Percentiles rank a stretch among this genome's conserved stretches.
Evolutionary conservation across 495 filamentous ascomycete genomes (phyloP).

Genomic region (Xylaria bambusicola): DNA sequence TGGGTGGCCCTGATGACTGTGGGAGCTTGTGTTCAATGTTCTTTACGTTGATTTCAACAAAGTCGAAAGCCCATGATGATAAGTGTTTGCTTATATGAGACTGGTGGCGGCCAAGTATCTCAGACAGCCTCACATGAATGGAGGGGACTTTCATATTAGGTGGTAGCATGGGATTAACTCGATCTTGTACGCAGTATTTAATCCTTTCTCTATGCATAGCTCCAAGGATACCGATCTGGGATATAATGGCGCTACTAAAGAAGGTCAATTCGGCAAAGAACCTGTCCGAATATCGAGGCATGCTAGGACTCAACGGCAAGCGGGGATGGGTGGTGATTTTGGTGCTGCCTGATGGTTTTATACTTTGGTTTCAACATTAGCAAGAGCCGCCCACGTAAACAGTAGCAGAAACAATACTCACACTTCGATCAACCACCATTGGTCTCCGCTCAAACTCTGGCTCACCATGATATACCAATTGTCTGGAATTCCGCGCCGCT

Average conservation of each 20-base stretch:
- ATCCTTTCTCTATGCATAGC: constrained; percentile 43
- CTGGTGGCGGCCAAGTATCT: constrained; percentile 38
- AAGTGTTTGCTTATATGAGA: constrained; percentile 19
- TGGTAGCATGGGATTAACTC: constrained; percentile 29
- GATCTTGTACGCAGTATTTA: constrained; percentile 27
- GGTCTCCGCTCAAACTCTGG: constrained; percentile 71
- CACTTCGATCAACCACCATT: constrained; percentile 73
- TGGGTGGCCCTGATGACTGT: constrained; percentile 15
- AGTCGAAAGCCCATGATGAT: constrained; percentile 54
- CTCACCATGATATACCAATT: constrained; percentile 70
- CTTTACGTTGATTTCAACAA: constrained; percentile 55
- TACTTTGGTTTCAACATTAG: constrained; percentile 22
- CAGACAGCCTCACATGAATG: constrained; percentile 45
- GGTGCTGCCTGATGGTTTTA: constrained; percentile 23
- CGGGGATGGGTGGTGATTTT: constrained; percentile 35
- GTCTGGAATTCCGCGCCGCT: constrained; percentile 59
- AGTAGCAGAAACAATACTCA: constrained; percentile 34
- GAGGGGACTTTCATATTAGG: constrained; percentile 44
- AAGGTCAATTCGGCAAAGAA: constrained; percentile 45
- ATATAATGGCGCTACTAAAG: constrained; percentile 43
- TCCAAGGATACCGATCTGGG: constrained; percentile 46
- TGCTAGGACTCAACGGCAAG: constrained; percentile 40
- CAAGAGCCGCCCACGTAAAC: constrained; percentile 13
- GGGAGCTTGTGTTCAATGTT: constrained; percentile 36
- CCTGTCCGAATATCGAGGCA: constrained; percentile 34